phyloP scores from a whole-genome alignment of 2,329 filamentous ascomycete species.

The Coniochaeta sp. region DNA sequence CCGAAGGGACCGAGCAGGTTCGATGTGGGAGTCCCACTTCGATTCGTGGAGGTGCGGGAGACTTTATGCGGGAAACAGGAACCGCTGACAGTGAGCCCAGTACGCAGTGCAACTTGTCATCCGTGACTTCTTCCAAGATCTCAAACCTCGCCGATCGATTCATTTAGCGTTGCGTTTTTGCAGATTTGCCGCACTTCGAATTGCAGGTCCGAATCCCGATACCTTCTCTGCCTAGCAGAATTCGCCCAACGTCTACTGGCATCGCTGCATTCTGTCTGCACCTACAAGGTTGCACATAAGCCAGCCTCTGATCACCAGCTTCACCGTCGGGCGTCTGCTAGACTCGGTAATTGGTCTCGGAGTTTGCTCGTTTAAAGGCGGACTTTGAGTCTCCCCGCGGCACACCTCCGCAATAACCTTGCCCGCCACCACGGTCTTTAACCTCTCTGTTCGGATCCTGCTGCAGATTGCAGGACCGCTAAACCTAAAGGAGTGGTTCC shows the following conservation, averaged over 20 bases:
- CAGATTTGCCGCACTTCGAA: background rate
- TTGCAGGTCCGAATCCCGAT: background rate
- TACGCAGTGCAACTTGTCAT: too few species aligned
- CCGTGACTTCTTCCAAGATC: background rate
- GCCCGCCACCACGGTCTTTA: background rate
- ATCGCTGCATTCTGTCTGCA: slow-evolving; percentile 10
- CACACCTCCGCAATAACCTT: background rate
- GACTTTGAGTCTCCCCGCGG: background rate
- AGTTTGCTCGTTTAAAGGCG: background rate
- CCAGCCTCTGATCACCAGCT: background rate
- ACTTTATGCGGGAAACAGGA: background rate
- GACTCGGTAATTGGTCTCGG: slow-evolving; percentile 1
- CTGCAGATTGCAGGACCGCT: background rate
- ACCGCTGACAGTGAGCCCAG: background rate
- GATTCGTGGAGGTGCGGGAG: background rate
- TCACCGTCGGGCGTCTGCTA: background rate
- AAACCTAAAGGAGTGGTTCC: background rate
- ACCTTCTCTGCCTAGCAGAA: background rate
- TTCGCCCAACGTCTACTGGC: slow-evolving; percentile 6
- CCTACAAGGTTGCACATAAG: background rate
- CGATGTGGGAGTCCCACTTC: background rate
- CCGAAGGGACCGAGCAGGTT: background rate
- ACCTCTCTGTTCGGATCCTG: background rate
- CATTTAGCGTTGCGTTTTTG: background rate
- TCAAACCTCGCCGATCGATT: background rate